Evolutionary conservation across 2,329 filamentous ascomycete species (phyloP).

Genomic region (Aspergillus ruber): DNA sequence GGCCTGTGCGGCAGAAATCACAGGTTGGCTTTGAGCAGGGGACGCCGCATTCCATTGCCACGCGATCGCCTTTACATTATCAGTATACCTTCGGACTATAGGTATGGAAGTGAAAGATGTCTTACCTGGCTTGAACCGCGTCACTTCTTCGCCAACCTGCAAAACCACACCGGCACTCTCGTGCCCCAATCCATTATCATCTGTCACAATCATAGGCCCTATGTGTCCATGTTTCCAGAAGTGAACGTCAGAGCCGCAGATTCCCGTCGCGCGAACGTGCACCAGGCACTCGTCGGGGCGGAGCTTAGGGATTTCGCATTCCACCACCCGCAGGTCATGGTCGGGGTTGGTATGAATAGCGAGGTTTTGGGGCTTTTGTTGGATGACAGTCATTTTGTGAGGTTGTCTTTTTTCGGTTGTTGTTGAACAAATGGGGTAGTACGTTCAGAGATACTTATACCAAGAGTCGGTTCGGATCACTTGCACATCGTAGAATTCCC

Average conservation of each 20-base stretch:
- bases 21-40: slow-evolving; percentile 14
- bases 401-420: background rate
- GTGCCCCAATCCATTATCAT: slow-evolving; percentile 15
- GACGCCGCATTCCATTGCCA: slow-evolving; percentile 14
- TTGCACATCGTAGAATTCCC: no score
- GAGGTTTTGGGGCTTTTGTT: slow-evolving; percentile 10
- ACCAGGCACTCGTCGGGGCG: slow-evolving; percentile 9
- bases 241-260: slow-evolving; percentile 15
- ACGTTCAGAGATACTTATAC: no score
- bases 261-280: slow-evolving; percentile 13
- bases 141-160: slow-evolving; percentile 10
- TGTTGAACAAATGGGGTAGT: background rate
- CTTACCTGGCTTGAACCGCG: slow-evolving; percentile 12
- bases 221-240: slow-evolving; percentile 17
- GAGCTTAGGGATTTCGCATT: slow-evolving; percentile 12
- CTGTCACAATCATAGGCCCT: slow-evolving; percentile 12
- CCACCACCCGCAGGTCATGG: slow-evolving; percentile 12
- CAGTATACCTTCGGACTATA: background rate
- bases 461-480: no score
- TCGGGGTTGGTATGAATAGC: slow-evolving; percentile 14
- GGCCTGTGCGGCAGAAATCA: slow-evolving; percentile 12
- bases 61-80: slow-evolving; percentile 9
- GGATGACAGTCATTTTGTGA: slow-evolving; percentile 9
- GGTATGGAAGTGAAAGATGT: background rate
- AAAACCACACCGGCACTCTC: slow-evolving; percentile 14